phyloP scores from a whole-genome alignment of 257 asterid genomes.

The Solanum pinnatisectum region DNA sequence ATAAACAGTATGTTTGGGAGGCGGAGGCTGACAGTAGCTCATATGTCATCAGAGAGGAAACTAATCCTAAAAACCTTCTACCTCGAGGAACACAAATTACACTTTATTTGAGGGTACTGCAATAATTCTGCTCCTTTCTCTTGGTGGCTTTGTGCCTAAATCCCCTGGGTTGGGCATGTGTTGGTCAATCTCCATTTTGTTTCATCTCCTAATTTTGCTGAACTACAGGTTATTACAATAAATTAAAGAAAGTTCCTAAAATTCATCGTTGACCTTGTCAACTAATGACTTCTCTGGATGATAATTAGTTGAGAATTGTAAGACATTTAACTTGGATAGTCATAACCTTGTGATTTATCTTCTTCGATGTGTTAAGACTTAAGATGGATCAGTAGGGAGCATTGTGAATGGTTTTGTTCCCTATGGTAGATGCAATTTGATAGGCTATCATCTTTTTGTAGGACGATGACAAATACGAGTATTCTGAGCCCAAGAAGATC shows the following conservation, averaged over 20 bases:
- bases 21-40: slow-evolving; percentile 89
- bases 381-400: not conserved
- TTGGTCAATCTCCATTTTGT: not conserved
- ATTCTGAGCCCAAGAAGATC: slow-evolving; percentile 71
- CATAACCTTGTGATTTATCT: not conserved
- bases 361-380: not conserved
- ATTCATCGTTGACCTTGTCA: not conserved
- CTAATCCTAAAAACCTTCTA: slow-evolving; percentile 57
- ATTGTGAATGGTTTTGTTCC: not conserved
- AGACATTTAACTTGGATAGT: not conserved
- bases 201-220: not conserved
- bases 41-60: slow-evolving; percentile 68
- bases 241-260: not conserved
- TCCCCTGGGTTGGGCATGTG: not conserved
- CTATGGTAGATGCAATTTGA: not conserved
- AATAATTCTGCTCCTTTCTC: not conserved
- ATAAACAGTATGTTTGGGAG: slow-evolving; percentile 92
- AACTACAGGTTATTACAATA: not conserved
- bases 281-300: not conserved
- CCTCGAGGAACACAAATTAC: slow-evolving; percentile 87
- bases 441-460: slow-evolving; percentile 15
- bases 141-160: not conserved
- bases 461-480: slow-evolving; percentile 95
- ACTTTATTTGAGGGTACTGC: slow-evolving; percentile 71
- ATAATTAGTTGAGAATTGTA: not conserved